Base-by-base conservation (phyloP, 139 green algal genomes). In the Tetradesmus lagerheimii region DNA sequence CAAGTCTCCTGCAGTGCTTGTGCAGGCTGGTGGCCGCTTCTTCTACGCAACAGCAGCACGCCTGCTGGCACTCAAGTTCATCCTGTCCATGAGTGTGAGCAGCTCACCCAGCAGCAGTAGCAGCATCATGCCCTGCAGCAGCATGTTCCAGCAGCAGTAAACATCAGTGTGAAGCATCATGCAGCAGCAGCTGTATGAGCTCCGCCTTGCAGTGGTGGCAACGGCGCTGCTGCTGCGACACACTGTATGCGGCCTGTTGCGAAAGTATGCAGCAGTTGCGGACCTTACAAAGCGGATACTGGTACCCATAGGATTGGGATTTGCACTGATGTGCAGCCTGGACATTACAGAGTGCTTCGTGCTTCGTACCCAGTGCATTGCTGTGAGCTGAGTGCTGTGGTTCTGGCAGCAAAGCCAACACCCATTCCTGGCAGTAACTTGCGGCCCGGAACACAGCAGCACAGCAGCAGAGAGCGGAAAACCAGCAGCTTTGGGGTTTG, bases 11-110 rank as follows among this genome's bases (percentile, higher is more conserved):
- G 99, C 97, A 3, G 99, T 99, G 94, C 97, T 99, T 90, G 97
- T 99, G 47, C 95, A 98, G 64, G 99, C 97, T 27, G 97, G 96
- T 31, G 98, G 98, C 0, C 96, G 98, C n/a, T 99, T 99, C 89
- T 97, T 99, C 85, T 99, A 99, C 83, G 98, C 98, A 20, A 98
- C 98, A 3, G 97, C 97, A 4, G 93, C 99, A 11, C 96, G 98
- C 45, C 93, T 99, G 80, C 95, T 95, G 0, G 96, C 99, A 34
- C 94, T 99, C 74, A 99, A 99, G 94, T 99, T 99, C 90, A 93
- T 99, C 23, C 89, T 99, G 25, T 98, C 95, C 16, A 99, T 99
- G 96, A 97, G 94, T 39, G 97, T 98, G 86, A 90, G 94, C 37
- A 78, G 15, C 67, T 5, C 29, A 38, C n/a, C 20, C 18, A 12